These are phyloP conservation scores for Citrullus amarus DNA, from an alignment of 306 rosid species.

Conservation along the genomic window DNA sequence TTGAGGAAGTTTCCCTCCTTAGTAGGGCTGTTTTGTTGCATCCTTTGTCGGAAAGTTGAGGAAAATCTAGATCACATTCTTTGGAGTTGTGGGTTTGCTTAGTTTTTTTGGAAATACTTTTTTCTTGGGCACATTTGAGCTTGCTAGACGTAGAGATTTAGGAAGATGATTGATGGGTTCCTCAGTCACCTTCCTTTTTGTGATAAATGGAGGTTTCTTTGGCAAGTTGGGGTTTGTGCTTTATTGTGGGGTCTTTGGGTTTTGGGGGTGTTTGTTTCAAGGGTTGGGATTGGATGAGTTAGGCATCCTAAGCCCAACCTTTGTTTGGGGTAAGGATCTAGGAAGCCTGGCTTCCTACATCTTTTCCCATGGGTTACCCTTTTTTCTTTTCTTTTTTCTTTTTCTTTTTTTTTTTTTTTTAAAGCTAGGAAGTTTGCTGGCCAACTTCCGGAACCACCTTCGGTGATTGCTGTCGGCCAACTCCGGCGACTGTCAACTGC, in stretches of 20 bases:
- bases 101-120: background rate
- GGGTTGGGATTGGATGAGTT: too few relatives aligned
- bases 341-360: too few relatives aligned
- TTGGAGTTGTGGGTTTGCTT: background rate
- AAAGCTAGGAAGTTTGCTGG: too few relatives aligned
- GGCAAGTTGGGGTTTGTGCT: background rate
- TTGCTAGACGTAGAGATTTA: background rate
- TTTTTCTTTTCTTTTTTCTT: too few relatives aligned
- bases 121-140: background rate
- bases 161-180: background rate
- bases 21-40: background rate
- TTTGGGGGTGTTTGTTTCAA: too few relatives aligned
- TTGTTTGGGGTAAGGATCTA: too few relatives aligned
- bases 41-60: background rate
- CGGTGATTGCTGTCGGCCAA: too few relatives aligned
- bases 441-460: too few relatives aligned
- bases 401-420: too few relatives aligned
- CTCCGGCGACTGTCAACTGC: too few relatives aligned
- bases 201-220: background rate
- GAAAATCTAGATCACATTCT: background rate
- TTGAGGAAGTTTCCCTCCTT: background rate
- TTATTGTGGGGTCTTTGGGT: background rate
- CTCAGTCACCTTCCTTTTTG: background rate
- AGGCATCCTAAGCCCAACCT: too few relatives aligned
- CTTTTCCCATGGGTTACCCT: too few relatives aligned